phyloP scores from a whole-genome alignment of 768 basidiomycete species.

The Lactarius trivialis region DNA sequence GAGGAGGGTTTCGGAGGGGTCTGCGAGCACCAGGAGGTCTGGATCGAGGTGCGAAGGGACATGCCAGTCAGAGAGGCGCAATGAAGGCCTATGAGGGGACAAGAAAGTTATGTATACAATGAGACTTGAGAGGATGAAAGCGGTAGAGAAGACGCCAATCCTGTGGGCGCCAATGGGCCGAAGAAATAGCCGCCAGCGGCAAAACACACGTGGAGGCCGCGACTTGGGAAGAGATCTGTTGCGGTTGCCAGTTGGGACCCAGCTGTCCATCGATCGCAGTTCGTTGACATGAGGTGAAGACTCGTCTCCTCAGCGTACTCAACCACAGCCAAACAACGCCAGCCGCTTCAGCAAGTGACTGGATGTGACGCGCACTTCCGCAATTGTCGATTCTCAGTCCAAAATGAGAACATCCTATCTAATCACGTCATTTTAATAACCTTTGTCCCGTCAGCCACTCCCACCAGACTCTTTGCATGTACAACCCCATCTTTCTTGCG shows the following conservation, averaged over 20 bases:
- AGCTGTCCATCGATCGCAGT: neutral
- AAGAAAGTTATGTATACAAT: constrained; percentile 7
- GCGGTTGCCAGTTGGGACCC: neutral
- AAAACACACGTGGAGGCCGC: neutral
- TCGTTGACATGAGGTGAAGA: neutral
- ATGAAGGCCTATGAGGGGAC: neutral
- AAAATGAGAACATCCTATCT: too few relatives aligned
- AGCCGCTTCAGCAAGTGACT: too few relatives aligned
- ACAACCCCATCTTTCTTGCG: constrained; percentile 56
- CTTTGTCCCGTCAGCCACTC: constrained; percentile 62
- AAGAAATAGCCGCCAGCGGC: constrained; percentile 4
- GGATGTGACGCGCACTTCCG: too few relatives aligned
- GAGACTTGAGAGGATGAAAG: constrained; percentile 3
- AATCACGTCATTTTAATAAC: constrained; percentile 60
- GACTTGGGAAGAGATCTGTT: neutral
- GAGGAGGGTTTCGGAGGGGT: neutral
- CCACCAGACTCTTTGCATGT: constrained; percentile 54
- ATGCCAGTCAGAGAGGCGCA: neutral
- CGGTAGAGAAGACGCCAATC: neutral
- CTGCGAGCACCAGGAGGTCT: neutral
- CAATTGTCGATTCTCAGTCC: too few relatives aligned
- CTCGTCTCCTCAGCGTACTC: neutral
- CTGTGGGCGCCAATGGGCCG: neutral
- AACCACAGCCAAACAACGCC: too few relatives aligned
- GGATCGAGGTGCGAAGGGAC: neutral